Evolutionary conservation across 257 asterid genomes (phyloP).

Genomic region (Schizonepeta tenuifolia): DNA sequence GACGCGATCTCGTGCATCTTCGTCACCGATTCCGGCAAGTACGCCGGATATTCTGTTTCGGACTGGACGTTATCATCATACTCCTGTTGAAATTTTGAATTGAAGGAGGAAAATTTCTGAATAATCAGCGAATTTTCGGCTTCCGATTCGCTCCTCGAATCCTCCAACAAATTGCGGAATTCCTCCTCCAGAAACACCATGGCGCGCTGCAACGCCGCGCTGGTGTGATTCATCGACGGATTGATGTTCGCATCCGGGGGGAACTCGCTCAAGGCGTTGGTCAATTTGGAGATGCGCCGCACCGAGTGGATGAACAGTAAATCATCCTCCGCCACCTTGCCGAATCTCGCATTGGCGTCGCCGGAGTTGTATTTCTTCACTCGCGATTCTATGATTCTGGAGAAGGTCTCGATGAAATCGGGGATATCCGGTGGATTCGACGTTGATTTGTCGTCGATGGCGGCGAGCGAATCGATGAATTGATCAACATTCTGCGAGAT

Average conservation of each 20-base stretch:
- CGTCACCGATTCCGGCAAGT: conserved; percentile 43
- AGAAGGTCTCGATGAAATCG: conserved; percentile 48
- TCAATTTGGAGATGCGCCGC: conserved; percentile 51
- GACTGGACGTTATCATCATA: conserved; percentile 35
- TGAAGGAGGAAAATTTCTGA: conserved; percentile 43
- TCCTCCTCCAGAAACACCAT: conserved; percentile 80
- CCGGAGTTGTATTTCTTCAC: conserved; percentile 44
- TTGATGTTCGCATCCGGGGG: conserved; percentile 43
- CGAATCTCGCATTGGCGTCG: conserved; percentile 29
- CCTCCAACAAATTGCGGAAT: conserved; percentile 59
- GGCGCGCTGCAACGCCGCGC: conserved; percentile 66
- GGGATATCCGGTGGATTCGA: conserved; percentile 48
- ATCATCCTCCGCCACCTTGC: conserved; percentile 54
- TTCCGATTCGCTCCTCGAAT: conserved; percentile 28
- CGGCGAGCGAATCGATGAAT: conserved; percentile 41
- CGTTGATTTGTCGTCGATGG: conserved; percentile 47
- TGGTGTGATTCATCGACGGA: conserved; percentile 48
- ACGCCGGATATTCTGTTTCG: conserved; percentile 45
- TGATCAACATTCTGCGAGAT: conserved; percentile 48
- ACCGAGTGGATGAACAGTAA: conserved; percentile 60
- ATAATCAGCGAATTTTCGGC: background rate
- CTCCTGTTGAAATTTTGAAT: conserved; percentile 26
- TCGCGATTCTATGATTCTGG: conserved; percentile 52
- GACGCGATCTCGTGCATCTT: conserved; percentile 57
- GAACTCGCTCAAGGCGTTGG: conserved; percentile 46